Conservation (phyloP, 2,329 filamentous ascomycete genomes). For the Pseudogymnoascus sp. region DNA sequence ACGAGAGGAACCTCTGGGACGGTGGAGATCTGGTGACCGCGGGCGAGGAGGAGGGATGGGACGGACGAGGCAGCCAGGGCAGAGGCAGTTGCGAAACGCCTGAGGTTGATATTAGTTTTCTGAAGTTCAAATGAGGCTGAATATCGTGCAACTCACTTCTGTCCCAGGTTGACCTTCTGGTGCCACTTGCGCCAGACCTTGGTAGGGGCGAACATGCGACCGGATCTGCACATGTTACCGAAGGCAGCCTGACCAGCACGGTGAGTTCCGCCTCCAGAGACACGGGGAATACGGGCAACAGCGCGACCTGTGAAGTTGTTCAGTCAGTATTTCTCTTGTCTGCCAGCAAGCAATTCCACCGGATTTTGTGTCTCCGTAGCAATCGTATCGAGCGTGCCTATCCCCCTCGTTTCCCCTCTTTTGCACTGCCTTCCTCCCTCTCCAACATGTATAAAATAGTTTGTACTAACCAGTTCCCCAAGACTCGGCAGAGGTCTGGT, state of each 20-base stretch:
- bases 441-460: slow-evolving; percentile 21
- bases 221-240: slow-evolving; percentile 99
- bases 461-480: slow-evolving; percentile 90
- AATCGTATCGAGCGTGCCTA: background rate
- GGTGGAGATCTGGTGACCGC: slow-evolving; percentile 88
- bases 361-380: background rate
- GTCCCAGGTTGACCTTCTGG: slow-evolving; percentile 98
- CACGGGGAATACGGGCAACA: slow-evolving; percentile 99
- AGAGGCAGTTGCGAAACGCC: slow-evolving; percentile 95
- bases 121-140: slow-evolving; percentile 19
- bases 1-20: slow-evolving; percentile 97
- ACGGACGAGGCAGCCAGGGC: slow-evolving; percentile 94
- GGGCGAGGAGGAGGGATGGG: slow-evolving; percentile 88
- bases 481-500: slow-evolving; percentile 99
- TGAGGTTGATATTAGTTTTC: slow-evolving; percentile 32
- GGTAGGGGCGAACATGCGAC: slow-evolving; percentile 99
- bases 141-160: slow-evolving; percentile 60
- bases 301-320: slow-evolving; percentile 64
- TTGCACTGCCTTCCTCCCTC: background rate
- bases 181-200: slow-evolving; percentile 99
- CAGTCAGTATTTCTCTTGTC: slow-evolving; percentile 13
- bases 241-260: slow-evolving; percentile 99
- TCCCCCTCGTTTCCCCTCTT: background rate
- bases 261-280: slow-evolving; percentile 99
- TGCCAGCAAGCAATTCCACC: background rate